Percentiles rank a stretch among this genome's conserved stretches.
These are phyloP conservation scores for Zygosaccharomyces sapae DNA, from an alignment of 1,139 yeast species.

Conservation along the genomic window DNA sequence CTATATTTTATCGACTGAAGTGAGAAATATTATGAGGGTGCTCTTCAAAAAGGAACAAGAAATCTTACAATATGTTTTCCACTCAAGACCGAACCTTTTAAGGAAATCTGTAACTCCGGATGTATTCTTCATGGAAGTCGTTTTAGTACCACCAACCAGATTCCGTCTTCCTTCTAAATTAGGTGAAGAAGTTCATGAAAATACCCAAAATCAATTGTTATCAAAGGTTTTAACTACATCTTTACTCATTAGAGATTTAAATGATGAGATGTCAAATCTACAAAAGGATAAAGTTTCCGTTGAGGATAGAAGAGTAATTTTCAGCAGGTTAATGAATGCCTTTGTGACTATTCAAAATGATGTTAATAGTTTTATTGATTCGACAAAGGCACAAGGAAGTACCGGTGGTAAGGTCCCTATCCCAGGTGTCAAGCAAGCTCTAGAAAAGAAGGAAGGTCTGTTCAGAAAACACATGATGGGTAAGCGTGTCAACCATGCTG, in stretches of 20 bases:
- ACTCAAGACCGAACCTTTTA: constrained; percentile 62
- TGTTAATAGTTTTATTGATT: constrained; percentile 89
- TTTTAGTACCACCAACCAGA: constrained; percentile 94
- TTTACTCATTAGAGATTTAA: constrained; percentile 78
- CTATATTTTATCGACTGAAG: constrained; percentile 82
- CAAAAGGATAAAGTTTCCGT: constrained; percentile 62
- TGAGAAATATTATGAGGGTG: constrained; percentile 68
- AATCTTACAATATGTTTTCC: constrained; percentile 62
- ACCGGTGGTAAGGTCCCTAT: constrained; percentile 64
- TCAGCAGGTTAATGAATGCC: constrained; percentile 89
- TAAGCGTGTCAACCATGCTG: constrained; percentile 97
- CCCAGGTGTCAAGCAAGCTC: constrained; percentile 96
- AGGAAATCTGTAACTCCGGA: constrained; percentile 61
- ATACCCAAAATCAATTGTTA: constrained; percentile 83
- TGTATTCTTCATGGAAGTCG: constrained; percentile 79
- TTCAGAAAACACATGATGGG: constrained; percentile 99
- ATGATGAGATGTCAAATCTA: constrained; percentile 62
- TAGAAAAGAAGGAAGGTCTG: constrained; percentile 97
- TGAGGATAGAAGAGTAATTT: constrained; percentile 69
- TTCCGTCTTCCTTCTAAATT: constrained; percentile 94
- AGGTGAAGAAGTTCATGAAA: constrained; percentile 95
- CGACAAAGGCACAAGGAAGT: constrained; percentile 75
- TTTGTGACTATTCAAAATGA: constrained; percentile 93
- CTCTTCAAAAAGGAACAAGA: constrained; percentile 71
- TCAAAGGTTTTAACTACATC: constrained; percentile 77